A percentile compares a stretch with the other conserved stretches of the same genome.
Evolutionary conservation across 257 asterid species (phyloP).

Genomic region (Capsicum rhomboideum): DNA sequence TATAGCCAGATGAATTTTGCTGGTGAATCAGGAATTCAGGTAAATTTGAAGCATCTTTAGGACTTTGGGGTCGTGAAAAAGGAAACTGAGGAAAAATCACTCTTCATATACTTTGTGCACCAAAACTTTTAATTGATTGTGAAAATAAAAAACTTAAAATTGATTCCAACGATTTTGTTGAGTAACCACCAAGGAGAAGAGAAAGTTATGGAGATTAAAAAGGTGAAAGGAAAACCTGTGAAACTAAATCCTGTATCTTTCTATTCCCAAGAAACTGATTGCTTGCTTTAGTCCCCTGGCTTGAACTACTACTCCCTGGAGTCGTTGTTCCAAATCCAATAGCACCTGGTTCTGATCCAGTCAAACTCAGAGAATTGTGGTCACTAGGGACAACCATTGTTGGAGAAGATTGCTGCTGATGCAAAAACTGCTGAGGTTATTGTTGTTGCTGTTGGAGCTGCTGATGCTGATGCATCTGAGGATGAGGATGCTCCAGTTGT

Average conservation of each 20-base stretch:
- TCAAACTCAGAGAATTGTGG: constrained; percentile 68
- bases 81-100: background rate
- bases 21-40: background rate
- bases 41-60: background rate
- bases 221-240: constrained; percentile 44
- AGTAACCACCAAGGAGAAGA: background rate
- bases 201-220: background rate
- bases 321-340: constrained; percentile 77
- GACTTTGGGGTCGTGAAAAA: background rate
- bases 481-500: constrained; percentile 35
- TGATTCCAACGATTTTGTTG: background rate
- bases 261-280: constrained; percentile 88
- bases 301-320: constrained; percentile 87
- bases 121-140: background rate
- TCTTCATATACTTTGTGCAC: background rate
- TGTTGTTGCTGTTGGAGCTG: constrained; percentile 23
- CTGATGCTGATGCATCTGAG: constrained; percentile 49
- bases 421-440: background rate
- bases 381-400: constrained; percentile 44
- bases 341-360: constrained; percentile 87
- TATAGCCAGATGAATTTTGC: too few relatives aligned
- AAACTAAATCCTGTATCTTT: constrained; percentile 74
- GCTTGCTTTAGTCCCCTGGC: constrained; percentile 79
- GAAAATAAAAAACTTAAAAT: background rate
- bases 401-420: constrained; percentile 55